These are phyloP conservation scores for Rhizoctonia solani DNA, from an alignment of 1,284 basidiomycete species.

Conservation along the genomic window DNA sequence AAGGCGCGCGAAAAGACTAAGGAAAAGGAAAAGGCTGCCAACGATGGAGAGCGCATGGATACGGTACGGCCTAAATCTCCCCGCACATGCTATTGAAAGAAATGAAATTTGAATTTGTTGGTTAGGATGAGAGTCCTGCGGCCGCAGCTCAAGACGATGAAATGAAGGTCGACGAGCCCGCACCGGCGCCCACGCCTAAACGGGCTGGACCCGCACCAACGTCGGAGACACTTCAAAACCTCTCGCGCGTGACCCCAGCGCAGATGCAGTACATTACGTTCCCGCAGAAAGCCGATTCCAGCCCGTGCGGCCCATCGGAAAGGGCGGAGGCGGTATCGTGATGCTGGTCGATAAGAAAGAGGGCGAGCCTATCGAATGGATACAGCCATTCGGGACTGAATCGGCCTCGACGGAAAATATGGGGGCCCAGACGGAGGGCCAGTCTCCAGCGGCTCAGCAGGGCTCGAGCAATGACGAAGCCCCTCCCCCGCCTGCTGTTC, in stretches of 20 bases:
- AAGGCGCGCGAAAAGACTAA: slow-evolving; percentile 86
- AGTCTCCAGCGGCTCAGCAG: background rate
- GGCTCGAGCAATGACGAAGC: slow-evolving; percentile 1
- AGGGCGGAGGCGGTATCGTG: slow-evolving; percentile 51
- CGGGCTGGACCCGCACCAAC: slow-evolving; percentile 71
- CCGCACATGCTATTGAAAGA: background rate
- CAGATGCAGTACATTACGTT: slow-evolving; percentile 87
- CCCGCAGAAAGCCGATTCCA: slow-evolving; percentile 76
- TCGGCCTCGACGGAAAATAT: slow-evolving; percentile 39
- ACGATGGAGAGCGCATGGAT: slow-evolving; percentile 82
- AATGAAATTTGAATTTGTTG: background rate
- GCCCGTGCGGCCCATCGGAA: slow-evolving; percentile 83
- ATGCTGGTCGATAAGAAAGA: slow-evolving; percentile 48
- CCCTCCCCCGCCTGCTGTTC: slow-evolving; percentile 23
- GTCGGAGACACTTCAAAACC: slow-evolving; percentile 81
- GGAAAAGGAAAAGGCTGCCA: slow-evolving; percentile 70
- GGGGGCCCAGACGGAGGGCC: slow-evolving; percentile 32
- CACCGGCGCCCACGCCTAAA: slow-evolving; percentile 46
- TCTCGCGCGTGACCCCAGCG: slow-evolving; percentile 89
- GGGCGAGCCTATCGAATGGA: slow-evolving; percentile 46
- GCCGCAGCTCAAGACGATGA: slow-evolving; percentile 60
- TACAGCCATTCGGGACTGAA: slow-evolving; percentile 46
- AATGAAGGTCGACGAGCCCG: slow-evolving; percentile 67
- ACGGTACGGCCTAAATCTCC: slow-evolving; percentile 58
- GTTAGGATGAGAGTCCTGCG: slow-evolving; percentile 55